phyloP scores from a whole-genome alignment of 371 early-diverging fungal species.

The Apophysomyces sp. region DNA sequence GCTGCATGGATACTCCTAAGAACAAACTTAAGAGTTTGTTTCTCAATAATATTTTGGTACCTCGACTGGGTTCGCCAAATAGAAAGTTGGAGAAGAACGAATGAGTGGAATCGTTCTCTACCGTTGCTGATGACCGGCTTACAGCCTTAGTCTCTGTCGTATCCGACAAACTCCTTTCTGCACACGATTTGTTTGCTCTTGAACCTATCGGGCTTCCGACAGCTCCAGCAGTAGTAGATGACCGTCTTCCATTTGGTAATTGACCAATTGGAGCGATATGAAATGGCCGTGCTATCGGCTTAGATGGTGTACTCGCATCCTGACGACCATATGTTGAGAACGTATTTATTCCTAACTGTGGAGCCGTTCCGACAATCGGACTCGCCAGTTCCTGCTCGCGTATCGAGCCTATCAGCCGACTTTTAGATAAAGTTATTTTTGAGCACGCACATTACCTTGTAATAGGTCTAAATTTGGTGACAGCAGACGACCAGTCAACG shows the following conservation, averaged over 20 bases:
- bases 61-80: slow-evolving; percentile 18
- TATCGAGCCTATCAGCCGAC: not conserved
- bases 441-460: not conserved
- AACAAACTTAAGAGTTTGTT: not conserved
- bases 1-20: slow-evolving; percentile 1
- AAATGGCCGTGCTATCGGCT: not conserved
- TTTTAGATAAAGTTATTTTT: not conserved
- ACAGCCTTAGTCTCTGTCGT: not conserved
- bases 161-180: not conserved
- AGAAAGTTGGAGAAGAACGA: slow-evolving; percentile 28
- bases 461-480: not conserved
- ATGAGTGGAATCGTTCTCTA: not conserved
- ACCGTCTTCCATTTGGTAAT: slow-evolving; percentile 3
- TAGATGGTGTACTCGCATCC: not conserved
- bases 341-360: not conserved
- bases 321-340: not conserved
- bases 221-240: slow-evolving; percentile 3
- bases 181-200: not conserved
- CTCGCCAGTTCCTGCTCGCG: not conserved
- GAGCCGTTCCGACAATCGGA: not conserved
- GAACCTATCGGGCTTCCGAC: slow-evolving; percentile 5
- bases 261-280: slow-evolving; percentile 7
- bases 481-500: not conserved
- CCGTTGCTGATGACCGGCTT: not conserved
- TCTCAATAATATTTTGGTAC: slow-evolving; percentile 2